Evolutionary conservation across 768 basidiomycete genomes (phyloP).

Genomic region (Leccinum sublutescens): DNA sequence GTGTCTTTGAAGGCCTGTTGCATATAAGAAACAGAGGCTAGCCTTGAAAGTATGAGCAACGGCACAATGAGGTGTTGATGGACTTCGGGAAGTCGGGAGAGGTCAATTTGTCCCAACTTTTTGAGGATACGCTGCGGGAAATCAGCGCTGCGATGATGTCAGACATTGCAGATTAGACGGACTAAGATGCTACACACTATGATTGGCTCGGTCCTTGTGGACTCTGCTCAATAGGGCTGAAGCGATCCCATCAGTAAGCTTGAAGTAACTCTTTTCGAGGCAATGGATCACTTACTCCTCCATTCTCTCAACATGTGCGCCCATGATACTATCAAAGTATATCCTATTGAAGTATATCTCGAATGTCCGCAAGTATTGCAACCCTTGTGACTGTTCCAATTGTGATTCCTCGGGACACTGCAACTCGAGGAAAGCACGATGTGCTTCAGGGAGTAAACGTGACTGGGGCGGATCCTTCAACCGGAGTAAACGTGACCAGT

Average conservation of each 20-base stretch:
- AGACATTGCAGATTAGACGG: neutral
- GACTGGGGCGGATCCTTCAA: neutral
- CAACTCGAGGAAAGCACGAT: constrained; percentile 1
- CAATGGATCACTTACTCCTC: neutral
- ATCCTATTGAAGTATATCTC: constrained; percentile 2
- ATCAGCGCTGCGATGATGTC: neutral
- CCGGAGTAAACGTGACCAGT: neutral
- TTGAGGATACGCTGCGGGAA: neutral
- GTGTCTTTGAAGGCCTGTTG: neutral
- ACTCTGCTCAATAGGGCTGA: neutral
- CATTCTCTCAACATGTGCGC: neutral
- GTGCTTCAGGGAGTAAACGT: constrained; percentile 4
- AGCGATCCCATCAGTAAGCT: neutral
- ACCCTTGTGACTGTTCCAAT: neutral
- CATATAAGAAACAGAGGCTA: neutral
- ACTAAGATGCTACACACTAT: neutral
- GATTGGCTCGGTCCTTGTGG: neutral
- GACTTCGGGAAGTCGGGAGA: neutral
- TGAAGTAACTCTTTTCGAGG: neutral
- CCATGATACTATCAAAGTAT: neutral
- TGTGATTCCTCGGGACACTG: neutral
- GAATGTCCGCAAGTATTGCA: constrained; percentile 2
- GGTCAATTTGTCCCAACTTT: neutral
- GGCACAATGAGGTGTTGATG: constrained; percentile 2
- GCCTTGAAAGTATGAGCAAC: neutral